Percentiles rank a stretch among this genome's conserved stretches.
These are phyloP conservation scores for Ophiostoma australiae DNA, from an alignment of 2,329 filamentous ascomycete genomes.

Conservation along the genomic window DNA sequence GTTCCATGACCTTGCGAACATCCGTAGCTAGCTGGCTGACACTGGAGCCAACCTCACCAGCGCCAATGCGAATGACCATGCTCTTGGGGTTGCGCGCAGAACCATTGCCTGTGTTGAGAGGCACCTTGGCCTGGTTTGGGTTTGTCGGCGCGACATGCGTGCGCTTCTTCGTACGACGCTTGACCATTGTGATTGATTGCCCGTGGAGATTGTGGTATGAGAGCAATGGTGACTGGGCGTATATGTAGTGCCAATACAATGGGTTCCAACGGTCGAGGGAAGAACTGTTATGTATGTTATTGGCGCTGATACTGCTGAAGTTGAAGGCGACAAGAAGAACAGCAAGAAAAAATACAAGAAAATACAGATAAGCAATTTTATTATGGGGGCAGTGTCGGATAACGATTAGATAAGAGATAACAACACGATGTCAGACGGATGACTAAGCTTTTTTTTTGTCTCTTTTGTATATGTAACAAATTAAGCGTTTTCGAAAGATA, in stretches of 20 bases:
- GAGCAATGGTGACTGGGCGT: neutral
- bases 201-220: neutral
- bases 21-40: constrained; percentile 88
- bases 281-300: neutral
- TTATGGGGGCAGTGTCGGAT: neutral
- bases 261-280: neutral
- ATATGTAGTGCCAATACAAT: neutral
- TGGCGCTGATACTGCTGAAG: neutral
- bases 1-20: constrained; percentile 91
- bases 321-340: constrained; percentile 1
- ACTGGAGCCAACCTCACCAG: constrained; percentile 85
- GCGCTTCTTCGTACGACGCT: constrained; percentile 77
- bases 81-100: constrained; percentile 75
- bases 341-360: constrained; percentile 4
- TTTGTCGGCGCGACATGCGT: constrained; percentile 69
- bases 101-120: constrained; percentile 54
- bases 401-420: neutral
- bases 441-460: neutral
- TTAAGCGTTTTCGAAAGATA: too few species aligned
- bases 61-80: constrained; percentile 97
- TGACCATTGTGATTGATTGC: constrained; percentile 57
- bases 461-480: too few species aligned
- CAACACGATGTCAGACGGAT: neutral
- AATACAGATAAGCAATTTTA: constrained; percentile 10
- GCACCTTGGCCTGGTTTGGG: constrained; percentile 47